A percentile compares a stretch with the other conserved stretches of the same genome.
These are phyloP conservation scores for Fagopyrum tataricum DNA, from an alignment of 148 eudicot genomes.

Conservation along the genomic window DNA sequence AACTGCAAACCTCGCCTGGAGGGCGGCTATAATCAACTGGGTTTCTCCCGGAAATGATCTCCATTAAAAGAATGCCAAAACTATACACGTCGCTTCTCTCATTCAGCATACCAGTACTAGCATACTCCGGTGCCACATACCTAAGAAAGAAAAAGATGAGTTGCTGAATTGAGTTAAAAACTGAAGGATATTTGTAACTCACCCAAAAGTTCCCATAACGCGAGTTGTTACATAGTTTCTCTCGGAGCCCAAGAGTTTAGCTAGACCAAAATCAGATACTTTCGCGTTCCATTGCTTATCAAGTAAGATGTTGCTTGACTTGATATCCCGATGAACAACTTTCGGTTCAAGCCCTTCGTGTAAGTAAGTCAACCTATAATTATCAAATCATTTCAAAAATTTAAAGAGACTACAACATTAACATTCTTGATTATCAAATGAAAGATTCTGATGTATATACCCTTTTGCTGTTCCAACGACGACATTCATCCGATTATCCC, in stretches of 20 bases:
- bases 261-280: slow-evolving; percentile 85
- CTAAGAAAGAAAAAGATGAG: slow-evolving; percentile 24
- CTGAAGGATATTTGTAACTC: slow-evolving; percentile 12
- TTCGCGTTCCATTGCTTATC: slow-evolving; percentile 77
- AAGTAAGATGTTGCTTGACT: slow-evolving; percentile 85
- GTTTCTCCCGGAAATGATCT: slow-evolving; percentile 72
- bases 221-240: slow-evolving; percentile 72
- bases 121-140: slow-evolving; percentile 95
- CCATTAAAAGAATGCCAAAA: slow-evolving; percentile 88
- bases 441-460: slow-evolving; percentile 31
- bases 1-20: slow-evolving; percentile 57
- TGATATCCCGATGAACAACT: slow-evolving; percentile 86
- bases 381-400: background rate
- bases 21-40: slow-evolving; percentile 93
- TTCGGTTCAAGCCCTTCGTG: slow-evolving; percentile 96
- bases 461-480: slow-evolving; percentile 82
- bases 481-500: slow-evolving; percentile 75
- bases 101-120: slow-evolving; percentile 87
- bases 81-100: slow-evolving; percentile 93
- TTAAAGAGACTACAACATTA: slow-evolving; percentile 5
- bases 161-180: too few species aligned
- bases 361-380: slow-evolving; percentile 67
- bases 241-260: slow-evolving; percentile 79
- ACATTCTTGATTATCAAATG: slow-evolving; percentile 3
- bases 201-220: slow-evolving; percentile 97